phyloP scores from a whole-genome alignment of 1,284 basidiomycete genomes.

The Marasmius fiardii region DNA sequence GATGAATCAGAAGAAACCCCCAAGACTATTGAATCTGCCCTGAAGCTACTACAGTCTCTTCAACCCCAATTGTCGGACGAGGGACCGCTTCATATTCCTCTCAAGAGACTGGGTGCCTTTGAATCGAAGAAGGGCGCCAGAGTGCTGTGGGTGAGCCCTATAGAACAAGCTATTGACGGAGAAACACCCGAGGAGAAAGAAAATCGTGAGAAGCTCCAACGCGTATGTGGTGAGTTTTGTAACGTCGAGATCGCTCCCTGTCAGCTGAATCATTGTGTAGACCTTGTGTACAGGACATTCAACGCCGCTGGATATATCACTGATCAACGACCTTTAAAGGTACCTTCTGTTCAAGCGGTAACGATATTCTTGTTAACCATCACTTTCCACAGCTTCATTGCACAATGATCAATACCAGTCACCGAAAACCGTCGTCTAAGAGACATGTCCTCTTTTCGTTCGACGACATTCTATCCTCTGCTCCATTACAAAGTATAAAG shows the following conservation, averaged over 20 bases:
- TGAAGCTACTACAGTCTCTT: slow-evolving; percentile 45
- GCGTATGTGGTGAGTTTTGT: slow-evolving; percentile 38
- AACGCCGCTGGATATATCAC: slow-evolving; percentile 45
- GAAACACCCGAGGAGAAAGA: slow-evolving; percentile 19
- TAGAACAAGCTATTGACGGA: slow-evolving; percentile 16
- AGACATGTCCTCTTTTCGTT: slow-evolving; percentile 46
- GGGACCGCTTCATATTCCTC: slow-evolving; percentile 34
- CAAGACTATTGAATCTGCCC: slow-evolving; percentile 40
- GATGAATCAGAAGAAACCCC: background rate
- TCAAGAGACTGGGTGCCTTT: slow-evolving; percentile 52
- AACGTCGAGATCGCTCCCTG: background rate
- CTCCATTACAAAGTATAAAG: slow-evolving; percentile 21
- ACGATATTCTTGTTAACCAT: background rate
- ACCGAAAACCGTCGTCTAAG: slow-evolving; percentile 40
- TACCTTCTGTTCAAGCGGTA: slow-evolving; percentile 21
- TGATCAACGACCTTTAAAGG: slow-evolving; percentile 59
- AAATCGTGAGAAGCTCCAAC: slow-evolving; percentile 25
- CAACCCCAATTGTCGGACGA: slow-evolving; percentile 36
- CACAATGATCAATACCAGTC: slow-evolving; percentile 59
- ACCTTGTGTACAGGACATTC: slow-evolving; percentile 46
- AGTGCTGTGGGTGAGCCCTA: slow-evolving; percentile 54
- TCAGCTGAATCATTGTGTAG: slow-evolving; percentile 21
- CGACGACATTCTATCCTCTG: slow-evolving; percentile 35
- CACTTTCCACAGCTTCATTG: slow-evolving; percentile 53
- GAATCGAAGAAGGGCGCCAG: slow-evolving; percentile 35